Base-by-base conservation (phyloP, 768 basidiomycete genomes). In the Boletus rubescentipes region DNA sequence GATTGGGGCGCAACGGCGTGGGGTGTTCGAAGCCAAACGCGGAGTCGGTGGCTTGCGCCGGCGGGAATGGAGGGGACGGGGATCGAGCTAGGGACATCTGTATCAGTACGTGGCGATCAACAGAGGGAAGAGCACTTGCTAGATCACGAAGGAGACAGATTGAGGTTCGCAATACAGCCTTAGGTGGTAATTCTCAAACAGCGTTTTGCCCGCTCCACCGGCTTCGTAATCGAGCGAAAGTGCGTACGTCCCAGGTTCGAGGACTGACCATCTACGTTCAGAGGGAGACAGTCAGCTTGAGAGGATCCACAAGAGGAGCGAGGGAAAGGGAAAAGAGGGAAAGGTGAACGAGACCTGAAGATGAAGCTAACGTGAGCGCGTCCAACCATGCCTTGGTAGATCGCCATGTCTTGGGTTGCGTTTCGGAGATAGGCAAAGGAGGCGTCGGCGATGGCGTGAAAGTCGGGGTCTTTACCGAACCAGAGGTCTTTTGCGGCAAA, bases 141-240 rank as follows among this genome's bases (percentile, higher is more conserved):
- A 87, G 54, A 88, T 81, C 29, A 83, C 65, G 66, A 86, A 88
- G 14, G 76, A 74, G 23, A 85, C 64, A 2, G 71, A 64, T 44
- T 76, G 73, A 15, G 84, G 83, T 45, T 85, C 80, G 36, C 77
- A 79, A 41, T 82, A 81, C 21, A 86, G 66, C 20, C 73, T 72
- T 39, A 88, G 64, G n/a, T 69, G 70, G 55, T 78, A 69, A 54
- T 84, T 76, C 15, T 82, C 79, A 51, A 87, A 77, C 11, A 87
- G 65, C 20, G 70, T 72, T 34, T 69, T 75, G 12, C 85, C 85
- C 0, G 82, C 80, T 1, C 86, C 86, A 44, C 77, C 78, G 5
- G 83, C 82, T 47, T 85, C 85, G 59, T 88, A 87, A 18, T 84
- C 85, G 59, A 87, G 64, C 6, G 82, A 79, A 57, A 85, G 80